phyloP scores from a whole-genome alignment of 495 filamentous ascomycete species.

The Trichoderma virens region DNA sequence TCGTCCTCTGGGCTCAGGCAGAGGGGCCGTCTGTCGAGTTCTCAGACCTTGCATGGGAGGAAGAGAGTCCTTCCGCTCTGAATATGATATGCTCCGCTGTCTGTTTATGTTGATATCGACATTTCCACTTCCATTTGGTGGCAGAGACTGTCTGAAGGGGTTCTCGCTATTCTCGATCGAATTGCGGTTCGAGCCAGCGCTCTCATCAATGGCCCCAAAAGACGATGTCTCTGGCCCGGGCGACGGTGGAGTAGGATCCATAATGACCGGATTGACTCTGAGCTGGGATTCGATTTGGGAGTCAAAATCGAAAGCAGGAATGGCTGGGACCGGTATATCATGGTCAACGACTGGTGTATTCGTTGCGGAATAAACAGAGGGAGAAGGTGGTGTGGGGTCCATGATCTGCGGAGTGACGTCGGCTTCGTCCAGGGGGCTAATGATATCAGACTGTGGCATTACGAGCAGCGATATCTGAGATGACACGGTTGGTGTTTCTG shows the following conservation, averaged over 20 bases:
- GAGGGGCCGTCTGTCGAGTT: neutral
- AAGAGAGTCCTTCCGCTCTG: neutral
- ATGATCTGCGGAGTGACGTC: neutral
- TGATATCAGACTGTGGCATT: neutral
- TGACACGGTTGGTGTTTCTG: neutral
- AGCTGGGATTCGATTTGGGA: neutral
- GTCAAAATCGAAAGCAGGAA: neutral
- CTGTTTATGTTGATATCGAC: neutral
- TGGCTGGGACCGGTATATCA: neutral
- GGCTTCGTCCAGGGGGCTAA: neutral
- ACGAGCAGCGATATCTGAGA: slow-evolving; percentile 3
- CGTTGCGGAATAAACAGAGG: slow-evolving; percentile 1
- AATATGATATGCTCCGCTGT: neutral
- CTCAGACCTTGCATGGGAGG: neutral
- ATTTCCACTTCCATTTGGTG: neutral
- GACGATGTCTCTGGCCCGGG: neutral
- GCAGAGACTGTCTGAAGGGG: neutral
- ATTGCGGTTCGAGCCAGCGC: neutral
- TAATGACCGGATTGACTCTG: neutral
- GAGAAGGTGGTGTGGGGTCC: neutral
- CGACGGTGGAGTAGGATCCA: neutral
- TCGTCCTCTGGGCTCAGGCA: neutral
- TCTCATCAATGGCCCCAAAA: neutral
- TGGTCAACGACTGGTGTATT: neutral
- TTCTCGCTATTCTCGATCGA: neutral